Conservation (phyloP, 345 rosid genomes). For the Dipteronia dyeriana region DNA sequence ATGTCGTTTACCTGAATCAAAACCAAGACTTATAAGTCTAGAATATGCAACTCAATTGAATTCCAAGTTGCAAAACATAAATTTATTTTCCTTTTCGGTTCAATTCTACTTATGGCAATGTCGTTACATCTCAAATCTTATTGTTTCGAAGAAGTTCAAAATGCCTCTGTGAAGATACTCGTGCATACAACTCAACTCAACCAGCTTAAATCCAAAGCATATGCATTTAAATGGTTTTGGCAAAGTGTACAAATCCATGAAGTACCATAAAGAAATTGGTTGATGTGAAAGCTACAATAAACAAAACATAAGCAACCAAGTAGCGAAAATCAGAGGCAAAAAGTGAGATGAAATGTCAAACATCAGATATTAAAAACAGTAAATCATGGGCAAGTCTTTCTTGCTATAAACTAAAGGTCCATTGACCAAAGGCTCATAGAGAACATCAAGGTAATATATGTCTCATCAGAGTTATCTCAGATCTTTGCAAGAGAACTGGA, state of each 20-base stretch:
- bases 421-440: not conserved
- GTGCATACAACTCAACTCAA: not conserved
- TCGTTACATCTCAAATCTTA: not conserved
- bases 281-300: not conserved
- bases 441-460: not conserved
- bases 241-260: not conserved
- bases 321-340: not conserved
- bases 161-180: not conserved
- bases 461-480: not conserved
- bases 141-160: too few species aligned
- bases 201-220: not conserved
- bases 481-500: not conserved
- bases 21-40: not conserved
- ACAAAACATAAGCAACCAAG: not conserved
- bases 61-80: not conserved
- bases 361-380: not conserved
- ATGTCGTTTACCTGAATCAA: slow-evolving; percentile 10
- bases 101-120: not conserved
- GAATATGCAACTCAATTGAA: not conserved
- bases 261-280: not conserved
- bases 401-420: not conserved
- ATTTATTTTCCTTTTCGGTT: too few species aligned
- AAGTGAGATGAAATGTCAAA: not conserved
- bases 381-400: not conserved
- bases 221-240: not conserved